phyloP scores from a whole-genome alignment of 805 yeast species.

The Diddensiella santjacobensis region DNA sequence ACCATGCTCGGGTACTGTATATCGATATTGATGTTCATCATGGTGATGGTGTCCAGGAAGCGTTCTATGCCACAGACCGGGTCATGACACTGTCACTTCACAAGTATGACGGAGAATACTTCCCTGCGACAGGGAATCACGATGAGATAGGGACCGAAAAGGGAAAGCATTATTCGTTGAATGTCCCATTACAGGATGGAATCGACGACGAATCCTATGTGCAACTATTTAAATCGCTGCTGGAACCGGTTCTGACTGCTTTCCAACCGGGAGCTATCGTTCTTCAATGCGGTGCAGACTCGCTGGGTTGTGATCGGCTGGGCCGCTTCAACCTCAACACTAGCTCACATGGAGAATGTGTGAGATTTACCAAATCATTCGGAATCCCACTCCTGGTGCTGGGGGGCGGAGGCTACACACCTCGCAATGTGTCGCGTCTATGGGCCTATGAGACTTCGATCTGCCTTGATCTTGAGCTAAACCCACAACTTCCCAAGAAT shows the following conservation, averaged over 20 bases:
- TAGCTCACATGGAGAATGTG: constrained; percentile 95
- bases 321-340: constrained; percentile 95
- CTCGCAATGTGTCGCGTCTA: constrained; percentile 91
- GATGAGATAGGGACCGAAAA: constrained; percentile 80
- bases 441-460: constrained; percentile 95
- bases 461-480: constrained; percentile 71
- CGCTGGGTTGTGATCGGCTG: constrained; percentile 89
- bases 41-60: constrained; percentile 95
- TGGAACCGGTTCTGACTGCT: constrained; percentile 81
- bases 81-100: constrained; percentile 91
- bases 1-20: constrained; percentile 80
- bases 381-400: constrained; percentile 88
- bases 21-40: constrained; percentile 91
- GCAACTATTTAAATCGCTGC: constrained; percentile 61
- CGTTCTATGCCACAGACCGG: constrained; percentile 85
- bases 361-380: constrained; percentile 78
- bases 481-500: constrained; percentile 66
- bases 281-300: constrained; percentile 98
- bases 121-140: constrained; percentile 89
- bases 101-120: constrained; percentile 83
- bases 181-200: constrained; percentile 87
- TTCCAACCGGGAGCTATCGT: constrained; percentile 95
- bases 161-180: constrained; percentile 79
- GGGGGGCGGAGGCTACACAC: constrained; percentile 99
- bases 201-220: constrained; percentile 82